These are phyloP conservation scores for Cicer cuneatum DNA, from an alignment of 306 rosid species.

Conservation along the genomic window DNA sequence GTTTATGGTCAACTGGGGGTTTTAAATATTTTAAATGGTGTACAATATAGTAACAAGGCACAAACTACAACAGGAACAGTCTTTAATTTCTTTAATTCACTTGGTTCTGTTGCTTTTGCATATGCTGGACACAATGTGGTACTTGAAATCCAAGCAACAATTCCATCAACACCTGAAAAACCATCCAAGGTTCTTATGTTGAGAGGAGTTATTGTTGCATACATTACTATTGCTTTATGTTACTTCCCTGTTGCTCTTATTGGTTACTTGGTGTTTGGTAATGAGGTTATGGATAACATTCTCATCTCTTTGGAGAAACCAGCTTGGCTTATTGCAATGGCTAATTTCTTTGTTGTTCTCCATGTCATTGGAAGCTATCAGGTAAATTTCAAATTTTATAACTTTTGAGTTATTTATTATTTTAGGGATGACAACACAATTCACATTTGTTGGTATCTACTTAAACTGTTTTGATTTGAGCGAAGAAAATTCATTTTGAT, in stretches of 20 bases:
- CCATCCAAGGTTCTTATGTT: conserved; percentile 94
- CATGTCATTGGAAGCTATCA: conserved; percentile 95
- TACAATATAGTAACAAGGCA: conserved; percentile 54
- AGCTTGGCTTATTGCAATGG: conserved; percentile 76
- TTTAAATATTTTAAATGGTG: too few relatives aligned
- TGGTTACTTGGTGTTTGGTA: conserved; percentile 78
- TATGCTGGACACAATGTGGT: conserved; percentile 97
- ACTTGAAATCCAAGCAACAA: conserved; percentile 90
- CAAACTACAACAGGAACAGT: conserved; percentile 50
- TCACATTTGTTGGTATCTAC: too few relatives aligned
- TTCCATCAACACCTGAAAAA: conserved; percentile 85
- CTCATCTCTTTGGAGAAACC: conserved; percentile 76
- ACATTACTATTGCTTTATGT: conserved; percentile 81
- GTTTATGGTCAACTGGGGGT: conserved; percentile 87
- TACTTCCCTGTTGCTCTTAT: conserved; percentile 89
- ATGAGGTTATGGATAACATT: conserved; percentile 56
- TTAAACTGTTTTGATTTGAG: too few relatives aligned
- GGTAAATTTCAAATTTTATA: conserved; percentile 48
- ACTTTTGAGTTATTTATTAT: not conserved
- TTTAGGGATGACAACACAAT: too few relatives aligned
- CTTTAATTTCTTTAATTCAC: conserved; percentile 66
- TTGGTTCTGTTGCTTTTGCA: conserved; percentile 85
- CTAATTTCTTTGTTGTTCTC: conserved; percentile 83
- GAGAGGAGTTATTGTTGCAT: conserved; percentile 84
- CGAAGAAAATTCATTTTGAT: too few relatives aligned